A percentile compares a stretch with the other conserved stretches of the same genome.
phyloP scores from a whole-genome alignment of 2,329 filamentous ascomycete species.

The Diaporthe amygdali region DNA sequence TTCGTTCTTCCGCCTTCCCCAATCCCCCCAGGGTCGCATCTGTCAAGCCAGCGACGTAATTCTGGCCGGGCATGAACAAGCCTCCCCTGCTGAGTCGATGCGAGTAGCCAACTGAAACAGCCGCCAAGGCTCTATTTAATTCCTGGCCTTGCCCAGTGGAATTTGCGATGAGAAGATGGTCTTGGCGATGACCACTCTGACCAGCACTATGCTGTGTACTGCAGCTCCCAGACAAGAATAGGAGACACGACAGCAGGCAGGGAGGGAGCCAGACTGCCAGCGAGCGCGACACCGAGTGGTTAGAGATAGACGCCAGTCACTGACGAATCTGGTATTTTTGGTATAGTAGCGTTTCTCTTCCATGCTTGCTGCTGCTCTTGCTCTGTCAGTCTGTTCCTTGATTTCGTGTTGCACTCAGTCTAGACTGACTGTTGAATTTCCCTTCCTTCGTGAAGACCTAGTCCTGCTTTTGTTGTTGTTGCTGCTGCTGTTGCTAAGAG shows the following conservation, averaged over 20 bases:
- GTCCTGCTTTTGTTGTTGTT: background rate
- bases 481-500: background rate
- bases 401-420: background rate
- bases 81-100: slow-evolving; percentile 9
- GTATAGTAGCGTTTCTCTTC: background rate
- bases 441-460: background rate
- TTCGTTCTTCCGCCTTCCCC: too few species aligned
- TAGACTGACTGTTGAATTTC: background rate
- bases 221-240: slow-evolving; percentile 8
- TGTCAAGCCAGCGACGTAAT: slow-evolving; percentile 11
- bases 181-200: slow-evolving; percentile 22
- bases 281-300: background rate
- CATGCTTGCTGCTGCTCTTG: background rate
- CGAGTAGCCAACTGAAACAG: slow-evolving; percentile 25
- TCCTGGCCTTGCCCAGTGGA: background rate
- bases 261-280: background rate
- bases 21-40: slow-evolving; percentile 3
- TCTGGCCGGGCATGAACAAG: background rate
- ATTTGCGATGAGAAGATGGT: background rate
- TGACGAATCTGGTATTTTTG: background rate
- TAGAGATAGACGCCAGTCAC: background rate
- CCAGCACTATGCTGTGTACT: background rate
- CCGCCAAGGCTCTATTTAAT: slow-evolving; percentile 23
- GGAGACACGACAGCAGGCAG: background rate
- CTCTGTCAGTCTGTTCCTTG: background rate